Base-by-base conservation (phyloP, 2,329 filamentous ascomycete genomes). In the Xylaria sp. region DNA sequence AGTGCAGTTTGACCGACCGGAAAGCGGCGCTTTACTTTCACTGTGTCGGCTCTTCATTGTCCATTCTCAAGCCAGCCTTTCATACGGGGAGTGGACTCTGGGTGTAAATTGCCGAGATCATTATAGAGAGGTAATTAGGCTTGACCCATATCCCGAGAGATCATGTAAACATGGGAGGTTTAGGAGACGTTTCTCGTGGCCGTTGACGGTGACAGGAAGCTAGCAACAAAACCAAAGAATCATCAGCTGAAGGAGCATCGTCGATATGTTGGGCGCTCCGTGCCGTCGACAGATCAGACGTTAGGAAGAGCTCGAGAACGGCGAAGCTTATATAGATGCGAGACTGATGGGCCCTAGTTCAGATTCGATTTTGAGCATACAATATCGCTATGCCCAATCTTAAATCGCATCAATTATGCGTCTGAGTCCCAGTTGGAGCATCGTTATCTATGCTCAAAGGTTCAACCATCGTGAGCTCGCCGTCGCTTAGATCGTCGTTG, bases 401-500 rank as follows among this genome's bases (percentile, higher is more conserved):
- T 15, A n/a, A 30, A n/a, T 23, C 30, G 12, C 18, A 58, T 59
- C 56, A 30, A 2, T 9, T 0, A 8, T 46, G 18, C 18, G 18
- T 39, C 1, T 13, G 36, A 12, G 32, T 10, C 6, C 20, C 2
- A 4, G 23, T n/a, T 7, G 25, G 56, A 32, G 5, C 23, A 18
- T 65, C 60, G 3, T 65, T 65, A 4, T 68, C 63, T 15, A 70
- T 66, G 32, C 66, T 63, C 15, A 70, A 36, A 4, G 75, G 75
- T 59, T 77, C 74, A 28, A 77, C 70, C 53, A 73, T 74, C 18
- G 73, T 73, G 52, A 77, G 70, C 34, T 75, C 73, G 20, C 73
- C 76, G 43, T 80, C 78, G 10, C 73, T 66, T 2, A 66, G 23
- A 7, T 66, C 76, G 13, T 79, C 80, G 43, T 83, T 76, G 48